Evolutionary conservation across 768 basidiomycete genomes (phyloP).

Genomic region (Rhizopogon rudus): DNA sequence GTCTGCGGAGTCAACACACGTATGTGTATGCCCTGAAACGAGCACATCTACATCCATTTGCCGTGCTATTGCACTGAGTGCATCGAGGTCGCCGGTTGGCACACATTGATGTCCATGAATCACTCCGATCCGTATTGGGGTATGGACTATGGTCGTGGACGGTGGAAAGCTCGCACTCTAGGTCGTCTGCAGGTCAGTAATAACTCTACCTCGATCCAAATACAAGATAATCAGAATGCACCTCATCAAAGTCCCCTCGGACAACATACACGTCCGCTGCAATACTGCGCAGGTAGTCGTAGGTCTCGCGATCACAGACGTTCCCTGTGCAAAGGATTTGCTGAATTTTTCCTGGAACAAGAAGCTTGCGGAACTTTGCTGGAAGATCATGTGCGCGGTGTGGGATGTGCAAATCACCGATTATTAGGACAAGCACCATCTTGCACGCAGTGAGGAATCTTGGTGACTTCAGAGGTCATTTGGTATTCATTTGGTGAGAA

Average conservation of each 20-base stretch:
- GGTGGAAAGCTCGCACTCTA: slow-evolving; percentile 71
- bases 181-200: neutral
- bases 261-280: slow-evolving; percentile 90
- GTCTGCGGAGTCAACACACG: slow-evolving; percentile 36
- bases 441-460: slow-evolving; percentile 8
- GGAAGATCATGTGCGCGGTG: slow-evolving; percentile 88
- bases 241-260: slow-evolving; percentile 94
- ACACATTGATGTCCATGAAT: slow-evolving; percentile 94
- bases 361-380: slow-evolving; percentile 92
- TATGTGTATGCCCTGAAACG: slow-evolving; percentile 90
- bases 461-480: too few relatives aligned
- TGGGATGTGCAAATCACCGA: slow-evolving; percentile 97
- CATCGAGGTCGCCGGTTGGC: slow-evolving; percentile 88
- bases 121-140: slow-evolving; percentile 86
- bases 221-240: slow-evolving; percentile 26
- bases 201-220: neutral
- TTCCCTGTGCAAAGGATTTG: slow-evolving; percentile 98
- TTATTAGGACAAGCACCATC: slow-evolving; percentile 86
- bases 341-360: slow-evolving; percentile 95
- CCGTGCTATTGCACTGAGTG: slow-evolving; percentile 80
- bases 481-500: neutral
- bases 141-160: slow-evolving; percentile 74
- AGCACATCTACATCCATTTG: slow-evolving; percentile 99
- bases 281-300: slow-evolving; percentile 93
- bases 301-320: slow-evolving; percentile 95